Conservation (phyloP, 495 filamentous ascomycete species). For the Daldinia loculata region DNA sequence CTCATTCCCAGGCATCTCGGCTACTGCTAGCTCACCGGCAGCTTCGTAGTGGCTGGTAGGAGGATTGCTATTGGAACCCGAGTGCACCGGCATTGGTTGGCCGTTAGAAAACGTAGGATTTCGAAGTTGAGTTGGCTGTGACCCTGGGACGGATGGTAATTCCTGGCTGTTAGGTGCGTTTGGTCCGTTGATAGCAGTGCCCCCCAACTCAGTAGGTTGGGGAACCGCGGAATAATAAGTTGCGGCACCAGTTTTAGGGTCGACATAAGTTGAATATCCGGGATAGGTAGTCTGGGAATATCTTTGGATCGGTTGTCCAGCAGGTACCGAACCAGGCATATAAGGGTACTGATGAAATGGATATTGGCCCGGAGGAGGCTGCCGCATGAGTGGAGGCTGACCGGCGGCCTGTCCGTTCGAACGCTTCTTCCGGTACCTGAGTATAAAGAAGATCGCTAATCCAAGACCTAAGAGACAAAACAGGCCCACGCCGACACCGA, state of each 20-base stretch:
- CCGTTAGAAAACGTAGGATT: slow-evolving; percentile 7
- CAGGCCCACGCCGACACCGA: slow-evolving; percentile 30
- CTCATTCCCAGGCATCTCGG: slow-evolving; percentile 4
- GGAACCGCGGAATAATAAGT: slow-evolving; percentile 17
- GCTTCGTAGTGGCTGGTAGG: too few relatives aligned
- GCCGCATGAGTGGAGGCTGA: background rate
- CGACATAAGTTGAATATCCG: slow-evolving; percentile 19
- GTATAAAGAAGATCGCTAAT: slow-evolving; percentile 21
- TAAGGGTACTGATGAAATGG: slow-evolving; percentile 22
- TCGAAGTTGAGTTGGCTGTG: background rate
- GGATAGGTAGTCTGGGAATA: slow-evolving; percentile 16
- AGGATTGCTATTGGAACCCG: too few relatives aligned
- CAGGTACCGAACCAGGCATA: slow-evolving; percentile 3
- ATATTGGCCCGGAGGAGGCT: slow-evolving; percentile 9
- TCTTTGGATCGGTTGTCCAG: slow-evolving; percentile 9
- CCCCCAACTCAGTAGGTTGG: slow-evolving; percentile 11
- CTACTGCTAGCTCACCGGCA: background rate
- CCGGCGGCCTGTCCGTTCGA: background rate
- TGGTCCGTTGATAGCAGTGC: slow-evolving; percentile 3
- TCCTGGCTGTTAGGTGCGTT: slow-evolving; percentile 2
- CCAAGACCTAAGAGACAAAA: slow-evolving; percentile 20
- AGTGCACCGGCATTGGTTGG: background rate
- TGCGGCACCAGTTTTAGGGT: slow-evolving; percentile 17
- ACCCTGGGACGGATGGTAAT: background rate
- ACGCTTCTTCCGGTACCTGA: slow-evolving; percentile 17